A percentile compares a stretch with the other conserved stretches of the same genome.
These are phyloP conservation scores for Neurospora pannonica DNA, from an alignment of 495 filamentous ascomycete species.

Conservation along the genomic window DNA sequence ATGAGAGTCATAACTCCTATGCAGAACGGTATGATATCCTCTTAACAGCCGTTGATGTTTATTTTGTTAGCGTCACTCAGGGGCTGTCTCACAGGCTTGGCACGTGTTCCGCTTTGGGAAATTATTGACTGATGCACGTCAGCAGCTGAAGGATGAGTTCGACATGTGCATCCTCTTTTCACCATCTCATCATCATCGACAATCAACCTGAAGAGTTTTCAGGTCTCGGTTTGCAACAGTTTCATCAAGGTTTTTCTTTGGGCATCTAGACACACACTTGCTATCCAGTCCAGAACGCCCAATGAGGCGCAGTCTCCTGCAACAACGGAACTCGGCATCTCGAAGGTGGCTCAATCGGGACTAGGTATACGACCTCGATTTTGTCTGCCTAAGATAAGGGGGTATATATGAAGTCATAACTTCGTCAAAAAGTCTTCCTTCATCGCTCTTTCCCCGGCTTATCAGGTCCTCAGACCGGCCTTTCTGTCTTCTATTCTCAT, in stretches of 20 bases:
- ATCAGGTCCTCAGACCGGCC: background rate
- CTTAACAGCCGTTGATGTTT: background rate
- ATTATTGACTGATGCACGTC: background rate
- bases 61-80: background rate
- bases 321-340: background rate
- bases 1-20: too few relatives aligned
- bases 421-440: background rate
- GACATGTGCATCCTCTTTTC: background rate
- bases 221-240: background rate
- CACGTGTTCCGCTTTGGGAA: background rate
- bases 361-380: background rate
- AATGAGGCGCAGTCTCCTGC: background rate
- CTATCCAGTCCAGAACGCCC: background rate
- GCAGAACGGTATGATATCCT: background rate
- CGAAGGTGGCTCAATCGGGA: background rate
- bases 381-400: background rate
- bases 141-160: background rate
- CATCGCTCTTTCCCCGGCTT: background rate
- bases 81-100: background rate
- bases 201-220: background rate
- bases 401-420: background rate
- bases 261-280: background rate
- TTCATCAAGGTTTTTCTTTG: background rate
- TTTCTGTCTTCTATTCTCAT: background rate
- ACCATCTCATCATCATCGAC: background rate